Evolutionary conservation across 2,329 filamentous ascomycete species (phyloP).

Genomic region (Ceratocystis smalleyi): DNA sequence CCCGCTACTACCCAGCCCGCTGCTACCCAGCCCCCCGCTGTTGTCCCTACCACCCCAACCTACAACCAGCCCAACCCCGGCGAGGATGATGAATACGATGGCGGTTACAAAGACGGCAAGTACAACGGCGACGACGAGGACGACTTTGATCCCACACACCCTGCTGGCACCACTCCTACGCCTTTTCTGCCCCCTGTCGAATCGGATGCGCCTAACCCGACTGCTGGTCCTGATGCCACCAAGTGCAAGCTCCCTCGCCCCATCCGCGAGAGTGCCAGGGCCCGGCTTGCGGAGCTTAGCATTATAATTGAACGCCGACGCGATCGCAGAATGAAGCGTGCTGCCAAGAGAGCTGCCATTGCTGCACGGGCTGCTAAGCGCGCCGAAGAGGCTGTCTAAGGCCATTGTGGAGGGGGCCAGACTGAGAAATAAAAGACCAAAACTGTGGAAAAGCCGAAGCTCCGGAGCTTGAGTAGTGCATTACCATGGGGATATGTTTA

Average conservation of each 20-base stretch:
- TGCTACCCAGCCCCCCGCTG: not conserved
- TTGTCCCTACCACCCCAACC: not conserved
- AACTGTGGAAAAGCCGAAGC: not conserved
- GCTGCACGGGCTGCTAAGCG: conserved; percentile 7
- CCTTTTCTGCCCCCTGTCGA: conserved; percentile 3
- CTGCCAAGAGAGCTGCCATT: conserved; percentile 9
- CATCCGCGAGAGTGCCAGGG: not conserved
- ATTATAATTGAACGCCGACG: not conserved
- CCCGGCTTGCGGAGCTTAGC: not conserved
- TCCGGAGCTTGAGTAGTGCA: not conserved
- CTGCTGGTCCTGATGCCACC: not conserved
- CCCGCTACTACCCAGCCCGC: not conserved
- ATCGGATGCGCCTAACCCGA: not conserved
- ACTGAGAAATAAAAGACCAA: not conserved
- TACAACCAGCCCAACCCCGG: not conserved
- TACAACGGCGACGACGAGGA: not conserved
- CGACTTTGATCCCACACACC: not conserved
- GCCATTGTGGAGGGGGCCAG: not conserved
- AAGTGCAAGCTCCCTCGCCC: conserved; percentile 1
- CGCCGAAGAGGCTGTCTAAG: not conserved
- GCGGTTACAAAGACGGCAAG: not conserved
- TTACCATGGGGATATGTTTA: not conserved
- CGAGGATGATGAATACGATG: not conserved
- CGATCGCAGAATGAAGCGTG: conserved; percentile 8
- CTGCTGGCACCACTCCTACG: conserved; percentile 6